Base-by-base conservation (phyloP, 2,329 filamentous ascomycete genomes). In the Ascochyta fabae region DNA sequence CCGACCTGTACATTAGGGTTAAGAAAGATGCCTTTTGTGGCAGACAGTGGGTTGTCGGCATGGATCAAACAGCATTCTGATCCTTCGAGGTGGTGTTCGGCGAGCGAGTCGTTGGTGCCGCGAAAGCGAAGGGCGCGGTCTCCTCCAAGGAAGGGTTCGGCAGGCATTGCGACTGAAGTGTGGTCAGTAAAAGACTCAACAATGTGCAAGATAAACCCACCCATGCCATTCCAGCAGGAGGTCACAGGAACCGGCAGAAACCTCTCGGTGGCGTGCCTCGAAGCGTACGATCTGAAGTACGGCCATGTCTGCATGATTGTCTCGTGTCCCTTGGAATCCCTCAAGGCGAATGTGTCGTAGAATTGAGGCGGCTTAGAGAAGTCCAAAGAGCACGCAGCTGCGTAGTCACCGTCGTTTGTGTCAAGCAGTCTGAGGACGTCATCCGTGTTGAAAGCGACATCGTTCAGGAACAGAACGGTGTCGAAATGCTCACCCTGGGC, bases 31-130 rank as follows among this genome's bases (percentile, higher is more conserved):
- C 88, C 86, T 50, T 78, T 73, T 6, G 2, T 63, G 1, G 49
- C 68, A 5, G 81, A 81, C 4, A 86, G 75, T 1, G 84, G 84
- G 64, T 91, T 91, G 66, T 91, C 89, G 2, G 85, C 84, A 68
- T 91, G 89, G 50, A 91, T 86, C 48, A 93, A 83, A 73, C 90
- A 93, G 77, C 89, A 92, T 74, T 93, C 90, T 13, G 86, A 89
- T n/a, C 82, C 90, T 73, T 93, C 90, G 24, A 92, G 79, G 67
- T 91, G 88, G 24, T 78, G 67, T 3, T 63, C 55, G 0, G 81
- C 81, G 1, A 94, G 82, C 4, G 80, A 82, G 66, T 90, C 88
- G 0, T 84, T 69, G 22, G 89, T 79, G 4, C 81, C 87, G 9
- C 88, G 84, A 72, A 91, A 91, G n/a, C 76, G 79, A 0, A 90